Percentiles rank a stretch among this genome's conserved stretches.
These are phyloP conservation scores for Seiridium unicorne DNA, from an alignment of 2,329 filamentous ascomycete species.

Conservation along the genomic window DNA sequence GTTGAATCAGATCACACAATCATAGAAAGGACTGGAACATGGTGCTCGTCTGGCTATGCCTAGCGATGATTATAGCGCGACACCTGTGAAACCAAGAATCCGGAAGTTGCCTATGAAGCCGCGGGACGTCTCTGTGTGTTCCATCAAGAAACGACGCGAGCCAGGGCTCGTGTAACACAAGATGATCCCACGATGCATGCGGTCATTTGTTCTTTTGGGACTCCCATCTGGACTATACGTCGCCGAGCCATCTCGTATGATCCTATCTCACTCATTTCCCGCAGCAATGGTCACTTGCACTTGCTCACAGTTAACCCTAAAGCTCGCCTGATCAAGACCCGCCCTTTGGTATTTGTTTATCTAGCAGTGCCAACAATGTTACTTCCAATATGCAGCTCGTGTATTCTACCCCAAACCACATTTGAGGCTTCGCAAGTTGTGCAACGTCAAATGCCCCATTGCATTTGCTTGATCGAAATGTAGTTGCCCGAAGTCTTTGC, in stretches of 20 bases:
- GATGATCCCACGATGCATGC: not conserved
- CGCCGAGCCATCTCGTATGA: no score
- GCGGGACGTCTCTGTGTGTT: not conserved
- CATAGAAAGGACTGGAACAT: not conserved
- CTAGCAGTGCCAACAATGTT: no score
- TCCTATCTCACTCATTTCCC: no score
- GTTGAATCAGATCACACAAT: not conserved
- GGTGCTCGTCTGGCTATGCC: not conserved
- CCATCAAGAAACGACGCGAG: not conserved
- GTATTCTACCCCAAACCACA: not conserved
- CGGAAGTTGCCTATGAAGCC: no score
- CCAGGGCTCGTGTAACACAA: not conserved
- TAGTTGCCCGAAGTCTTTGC: not conserved
- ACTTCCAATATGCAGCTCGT: not conserved
- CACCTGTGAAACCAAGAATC: no score
- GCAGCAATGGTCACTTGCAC: no score
- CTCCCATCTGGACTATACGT: not conserved
- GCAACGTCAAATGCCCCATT: not conserved
- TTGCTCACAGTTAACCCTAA: not conserved
- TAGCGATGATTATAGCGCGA: not conserved
- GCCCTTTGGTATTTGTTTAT: no score
- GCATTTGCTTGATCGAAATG: not conserved
- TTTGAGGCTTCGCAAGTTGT: not conserved
- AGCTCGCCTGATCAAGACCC: no score
- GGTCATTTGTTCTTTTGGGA: not conserved